A percentile compares a stretch with the other conserved stretches of the same genome.
These are phyloP conservation scores for Penicillium nordicum DNA, from an alignment of 2,329 filamentous ascomycete species.

Conservation along the genomic window DNA sequence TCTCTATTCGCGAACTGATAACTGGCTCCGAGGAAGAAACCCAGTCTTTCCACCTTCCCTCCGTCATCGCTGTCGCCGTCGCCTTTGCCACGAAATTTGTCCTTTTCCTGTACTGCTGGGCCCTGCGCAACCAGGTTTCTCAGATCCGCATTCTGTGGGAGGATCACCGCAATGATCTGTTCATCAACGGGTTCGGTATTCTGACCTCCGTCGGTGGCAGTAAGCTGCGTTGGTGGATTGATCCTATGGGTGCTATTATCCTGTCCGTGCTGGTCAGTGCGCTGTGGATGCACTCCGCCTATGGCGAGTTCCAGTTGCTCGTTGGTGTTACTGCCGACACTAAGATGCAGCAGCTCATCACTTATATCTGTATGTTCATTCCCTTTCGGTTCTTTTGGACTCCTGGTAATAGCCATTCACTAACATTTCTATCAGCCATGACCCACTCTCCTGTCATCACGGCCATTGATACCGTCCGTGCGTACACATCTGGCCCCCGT, in stretches of 20 bases:
- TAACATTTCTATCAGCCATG: slow-evolving; percentile 52
- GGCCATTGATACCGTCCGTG: slow-evolving; percentile 91
- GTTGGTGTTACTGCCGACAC: slow-evolving; percentile 86
- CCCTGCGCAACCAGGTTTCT: slow-evolving; percentile 82
- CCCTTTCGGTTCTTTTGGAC: neutral
- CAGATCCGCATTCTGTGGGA: slow-evolving; percentile 93
- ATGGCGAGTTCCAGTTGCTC: slow-evolving; percentile 82
- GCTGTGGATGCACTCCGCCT: slow-evolving; percentile 83
- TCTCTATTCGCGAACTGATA: slow-evolving; percentile 70
- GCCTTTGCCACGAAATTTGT: slow-evolving; percentile 81
- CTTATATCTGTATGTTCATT: slow-evolving; percentile 70
- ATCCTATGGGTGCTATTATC: slow-evolving; percentile 84
- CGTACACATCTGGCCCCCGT: slow-evolving; percentile 84
- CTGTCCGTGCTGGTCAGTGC: slow-evolving; percentile 73
- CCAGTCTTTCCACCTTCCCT: slow-evolving; percentile 72
- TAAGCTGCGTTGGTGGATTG: slow-evolving; percentile 90
- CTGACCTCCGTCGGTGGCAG: slow-evolving; percentile 86
- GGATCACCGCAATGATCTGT: slow-evolving; percentile 94
- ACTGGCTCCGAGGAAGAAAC: slow-evolving; percentile 47
- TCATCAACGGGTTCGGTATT: slow-evolving; percentile 92
- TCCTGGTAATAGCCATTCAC: neutral
- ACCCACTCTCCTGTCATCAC: slow-evolving; percentile 79
- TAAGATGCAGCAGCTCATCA: slow-evolving; percentile 86
- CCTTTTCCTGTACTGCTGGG: slow-evolving; percentile 90
- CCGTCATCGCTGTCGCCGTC: slow-evolving; percentile 76